phyloP scores from a whole-genome alignment of 75 land plant species.

The Sequoiadendron giganteum region DNA sequence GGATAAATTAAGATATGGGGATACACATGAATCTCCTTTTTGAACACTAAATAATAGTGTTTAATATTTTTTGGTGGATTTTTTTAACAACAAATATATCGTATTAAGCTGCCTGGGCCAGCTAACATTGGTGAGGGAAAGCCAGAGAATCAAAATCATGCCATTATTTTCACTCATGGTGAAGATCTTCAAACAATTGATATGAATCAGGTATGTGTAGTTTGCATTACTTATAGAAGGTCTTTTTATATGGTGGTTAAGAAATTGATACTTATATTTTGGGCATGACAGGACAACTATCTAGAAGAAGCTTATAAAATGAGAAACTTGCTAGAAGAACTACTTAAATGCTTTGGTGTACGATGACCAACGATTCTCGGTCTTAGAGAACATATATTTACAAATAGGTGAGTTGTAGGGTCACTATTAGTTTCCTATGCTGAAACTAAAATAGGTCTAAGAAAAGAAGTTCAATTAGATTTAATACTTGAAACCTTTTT shows the following conservation, averaged over 20 bases:
- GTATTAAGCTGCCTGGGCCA: no score
- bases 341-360: slow-evolving; percentile 38
- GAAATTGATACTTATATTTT: slow-evolving; percentile 3
- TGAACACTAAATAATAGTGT: background rate
- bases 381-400: slow-evolving; percentile 72
- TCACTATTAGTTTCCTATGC: background rate
- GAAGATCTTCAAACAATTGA: no score
- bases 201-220: no score
- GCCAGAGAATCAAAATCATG: no score
- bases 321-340: slow-evolving; percentile 85
- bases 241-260: background rate
- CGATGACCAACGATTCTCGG: slow-evolving; percentile 84
- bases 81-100: slow-evolving; percentile 32
- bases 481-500: background rate
- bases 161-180: no score
- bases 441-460: background rate
- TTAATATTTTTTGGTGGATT: background rate
- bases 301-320: slow-evolving; percentile 95
- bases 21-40: background rate
- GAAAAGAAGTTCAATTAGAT: background rate
- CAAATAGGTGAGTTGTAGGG: no score
- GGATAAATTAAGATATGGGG: background rate
- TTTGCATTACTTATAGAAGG: background rate
- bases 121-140: no score
- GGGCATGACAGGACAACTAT: slow-evolving; percentile 72